Conservation (phyloP, 306 rosid species). For the Alnus glutinosa region DNA sequence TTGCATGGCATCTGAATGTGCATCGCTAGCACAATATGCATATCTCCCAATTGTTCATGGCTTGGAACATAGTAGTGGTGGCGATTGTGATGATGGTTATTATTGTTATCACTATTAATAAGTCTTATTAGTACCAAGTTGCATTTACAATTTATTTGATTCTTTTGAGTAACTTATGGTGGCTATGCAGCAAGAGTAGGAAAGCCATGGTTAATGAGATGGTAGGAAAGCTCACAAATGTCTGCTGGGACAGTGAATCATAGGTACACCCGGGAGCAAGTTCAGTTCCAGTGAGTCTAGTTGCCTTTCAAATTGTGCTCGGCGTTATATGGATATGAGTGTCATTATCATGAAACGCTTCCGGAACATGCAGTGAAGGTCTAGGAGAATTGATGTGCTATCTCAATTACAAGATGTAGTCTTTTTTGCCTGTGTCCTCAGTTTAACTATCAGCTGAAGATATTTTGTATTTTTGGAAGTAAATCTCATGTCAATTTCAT, state of each 20-base stretch:
- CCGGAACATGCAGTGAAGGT: slow-evolving; percentile 62
- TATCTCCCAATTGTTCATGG: background rate
- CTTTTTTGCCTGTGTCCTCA: background rate
- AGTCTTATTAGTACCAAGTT: too few relatives aligned
- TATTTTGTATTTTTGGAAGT: background rate
- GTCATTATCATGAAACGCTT: slow-evolving; percentile 68
- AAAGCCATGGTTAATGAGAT: too few relatives aligned
- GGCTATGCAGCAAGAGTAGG: too few relatives aligned
- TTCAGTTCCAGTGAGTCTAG: too few relatives aligned
- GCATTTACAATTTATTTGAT: too few relatives aligned
- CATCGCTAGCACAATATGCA: background rate
- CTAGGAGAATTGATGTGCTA: slow-evolving; percentile 13
- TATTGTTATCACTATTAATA: too few relatives aligned
- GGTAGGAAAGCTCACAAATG: too few relatives aligned
- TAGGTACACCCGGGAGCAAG: too few relatives aligned
- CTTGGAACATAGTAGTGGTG: background rate
- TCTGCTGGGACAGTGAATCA: too few relatives aligned
- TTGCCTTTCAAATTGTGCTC: too few relatives aligned
- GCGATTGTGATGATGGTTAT: too few relatives aligned
- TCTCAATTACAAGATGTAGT: background rate
- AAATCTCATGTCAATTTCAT: background rate
- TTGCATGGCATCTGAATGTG: background rate
- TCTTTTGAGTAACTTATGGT: too few relatives aligned
- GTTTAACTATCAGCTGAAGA: slow-evolving; percentile 16
- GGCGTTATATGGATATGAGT: slow-evolving; percentile 75